These are phyloP conservation scores for Leishmania aethiopica DNA, from an alignment of 208 protist genomes.

Conservation along the genomic window DNA sequence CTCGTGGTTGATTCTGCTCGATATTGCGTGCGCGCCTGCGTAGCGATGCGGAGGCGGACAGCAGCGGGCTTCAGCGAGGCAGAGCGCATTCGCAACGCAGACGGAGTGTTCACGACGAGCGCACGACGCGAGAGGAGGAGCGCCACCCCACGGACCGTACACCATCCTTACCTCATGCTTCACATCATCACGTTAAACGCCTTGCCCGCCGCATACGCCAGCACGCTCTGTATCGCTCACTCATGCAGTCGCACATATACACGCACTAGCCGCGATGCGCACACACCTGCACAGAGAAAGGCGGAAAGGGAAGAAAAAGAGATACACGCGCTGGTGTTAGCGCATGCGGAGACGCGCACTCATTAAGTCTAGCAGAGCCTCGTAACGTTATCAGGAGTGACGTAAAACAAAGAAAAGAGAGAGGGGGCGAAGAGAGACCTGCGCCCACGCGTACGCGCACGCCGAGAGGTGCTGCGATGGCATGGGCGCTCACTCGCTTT, in stretches of 20 bases:
- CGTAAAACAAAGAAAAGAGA: not conserved
- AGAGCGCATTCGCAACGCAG: not conserved
- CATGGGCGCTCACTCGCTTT: not conserved
- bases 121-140: no score
- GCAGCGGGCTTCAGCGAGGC: not conserved
- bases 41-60: not conserved
- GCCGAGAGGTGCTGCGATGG: not conserved
- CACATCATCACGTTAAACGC: not conserved
- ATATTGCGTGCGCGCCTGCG: not conserved
- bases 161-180: not conserved
- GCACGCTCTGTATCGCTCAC: no score
- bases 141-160: not conserved
- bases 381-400: not conserved
- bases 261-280: no score
- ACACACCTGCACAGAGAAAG: no score
- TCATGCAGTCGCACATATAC: no score
- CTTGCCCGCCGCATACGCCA: no score
- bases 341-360: not conserved
- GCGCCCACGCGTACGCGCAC: not conserved
- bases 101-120: no score
- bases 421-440: not conserved
- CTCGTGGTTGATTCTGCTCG: not conserved
- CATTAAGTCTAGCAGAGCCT: not conserved
- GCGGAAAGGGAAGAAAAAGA: not conserved
- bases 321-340: not conserved